Evolutionary conservation across 257 asterid species (phyloP), one percentile per base, ranked within the genome.

Genomic region (Verbena officinalis): DNA sequence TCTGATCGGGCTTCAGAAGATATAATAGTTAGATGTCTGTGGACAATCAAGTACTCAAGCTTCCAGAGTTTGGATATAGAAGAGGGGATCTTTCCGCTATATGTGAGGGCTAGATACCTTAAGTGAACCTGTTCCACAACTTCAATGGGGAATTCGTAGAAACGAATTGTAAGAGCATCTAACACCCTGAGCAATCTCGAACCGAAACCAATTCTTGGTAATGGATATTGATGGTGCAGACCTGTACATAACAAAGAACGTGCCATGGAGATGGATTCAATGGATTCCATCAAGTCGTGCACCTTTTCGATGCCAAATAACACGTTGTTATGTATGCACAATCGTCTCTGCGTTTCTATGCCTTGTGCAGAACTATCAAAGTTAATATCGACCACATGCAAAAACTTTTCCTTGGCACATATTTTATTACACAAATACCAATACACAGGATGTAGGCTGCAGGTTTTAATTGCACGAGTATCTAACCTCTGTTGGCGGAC

Each of bases 381-480:
- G 9, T 11, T 23, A 16, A 11, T 64, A 13, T n/a, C 19, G 23
- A 71, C 0, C 39, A 55, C 64, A 36, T 64, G 60, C 9, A 53
- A 48, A 13, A 64, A 45, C 46, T 64, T 49, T 17, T 20, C 24
- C 50, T 43, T 43, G 9, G 15, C 27, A 15, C 67, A 67, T 49
- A 56, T 65, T 49, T n/a, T 55, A 12, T 12, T 5, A 3, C 65
- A 71, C 4, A 64, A 54, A 40, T 71, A 67, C 76, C 66, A 64
- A 8, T 61, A 64, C 9, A 53, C 58, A 1, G 68, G 31, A 16
- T 57, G 63, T 0, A 66, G 20, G 10, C 38, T 16, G n/a, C 55
- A 66, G n/a, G 17, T 12, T 43, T 40, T 42, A 0, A n/a, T 23
- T 66, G 11, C 12, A n/a, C 40, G 10, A 30, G 2, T 2, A 0